These are phyloP conservation scores for Saccharum spontaneum DNA, from an alignment of 176 grass and related monocot species.

Conservation along the genomic window DNA sequence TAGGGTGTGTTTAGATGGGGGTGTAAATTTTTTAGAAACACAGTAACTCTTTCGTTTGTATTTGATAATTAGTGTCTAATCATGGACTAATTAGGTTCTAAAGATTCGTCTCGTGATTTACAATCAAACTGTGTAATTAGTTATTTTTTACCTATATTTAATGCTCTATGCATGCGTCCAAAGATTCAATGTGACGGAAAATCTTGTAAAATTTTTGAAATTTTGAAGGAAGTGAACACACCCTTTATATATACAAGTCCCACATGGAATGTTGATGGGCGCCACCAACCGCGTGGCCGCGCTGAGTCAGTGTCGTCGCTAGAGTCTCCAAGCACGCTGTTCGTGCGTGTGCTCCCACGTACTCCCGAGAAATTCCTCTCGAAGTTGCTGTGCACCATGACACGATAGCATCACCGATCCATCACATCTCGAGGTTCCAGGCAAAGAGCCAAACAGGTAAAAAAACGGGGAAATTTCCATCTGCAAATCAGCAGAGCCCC, in stretches of 20 bases:
- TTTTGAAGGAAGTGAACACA: too few species aligned
- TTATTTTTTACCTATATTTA: too few species aligned
- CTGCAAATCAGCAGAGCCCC: background rate
- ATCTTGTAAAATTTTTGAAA: too few species aligned
- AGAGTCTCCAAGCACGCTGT: conserved; percentile 1
- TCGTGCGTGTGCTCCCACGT: conserved; percentile 30
- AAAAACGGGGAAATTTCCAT: background rate
- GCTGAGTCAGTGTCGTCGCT: conserved; percentile 31
- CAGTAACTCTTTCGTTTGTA: too few species aligned
- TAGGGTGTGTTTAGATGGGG: too few species aligned
- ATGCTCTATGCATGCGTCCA: too few species aligned
- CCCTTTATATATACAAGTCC: background rate
- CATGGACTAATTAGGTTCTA: too few species aligned
- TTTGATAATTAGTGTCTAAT: too few species aligned
- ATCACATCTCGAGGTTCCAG: background rate
- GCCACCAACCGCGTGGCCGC: conserved; percentile 26
- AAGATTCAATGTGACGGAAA: too few species aligned
- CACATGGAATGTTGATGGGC: conserved; percentile 31
- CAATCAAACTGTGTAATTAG: too few species aligned
- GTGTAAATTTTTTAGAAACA: too few species aligned
- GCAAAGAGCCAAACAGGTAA: background rate
- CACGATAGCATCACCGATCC: conserved; percentile 13
- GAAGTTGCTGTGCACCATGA: background rate
- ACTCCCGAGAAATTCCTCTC: conserved; percentile 41
- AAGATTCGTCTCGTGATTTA: too few species aligned